Evolutionary conservation across 2,329 filamentous ascomycete species (phyloP), one percentile per base, ranked within the genome.

Genomic region (Zymoseptoria tritici): DNA sequence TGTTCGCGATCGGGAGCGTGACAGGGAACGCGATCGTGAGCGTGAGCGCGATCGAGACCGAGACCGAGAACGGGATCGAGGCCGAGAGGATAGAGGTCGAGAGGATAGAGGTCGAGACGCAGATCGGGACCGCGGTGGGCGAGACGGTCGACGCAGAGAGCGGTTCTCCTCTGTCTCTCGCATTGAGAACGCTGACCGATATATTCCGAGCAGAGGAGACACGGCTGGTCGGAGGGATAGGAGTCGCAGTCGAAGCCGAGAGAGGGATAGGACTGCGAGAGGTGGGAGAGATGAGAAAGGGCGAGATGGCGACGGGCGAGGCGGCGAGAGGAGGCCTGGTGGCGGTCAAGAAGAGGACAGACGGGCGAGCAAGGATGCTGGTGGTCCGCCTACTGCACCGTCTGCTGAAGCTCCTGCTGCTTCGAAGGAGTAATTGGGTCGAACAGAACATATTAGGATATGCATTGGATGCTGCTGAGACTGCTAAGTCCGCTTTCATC

Each of bases 21-120:
- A 66, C 20, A 58, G 61, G 50, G 68, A 67, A 7, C 58, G 58
- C 24, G 56, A 62, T 36, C 65, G 67, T 50, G 59, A 61, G 19
- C 57, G 58, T 24, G 62, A 63, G 21, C 53, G 72, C 2, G 72
- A 74, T 16, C 71, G 73, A 2, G 71, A 70, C 7, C 64, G 57
- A 9, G 22, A 21, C 13, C 21, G 49, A 21, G 31, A 53, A n/a
- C n/a, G n/a, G n/a, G n/a, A 8, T 29, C 57, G 58, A 24, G 62
- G 62, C 21, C 55, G 72, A 3, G 72, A 74, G 19, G 60, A 61
- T 22, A 53, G 72, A 4, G 72, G 73, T 16, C 70, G 73, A 3
- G 71, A 70, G 16, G 58, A 53, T 11, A 52, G 50, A 26, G 51
- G 26, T 2, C 26, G 26, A 29, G 26, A 29, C 26, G 8, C 26